Percentiles rank a stretch among this genome's conserved stretches.
These are phyloP conservation scores for Picochlorum sp. DNA, from an alignment of 139 green algal genomes.

Conservation along the genomic window DNA sequence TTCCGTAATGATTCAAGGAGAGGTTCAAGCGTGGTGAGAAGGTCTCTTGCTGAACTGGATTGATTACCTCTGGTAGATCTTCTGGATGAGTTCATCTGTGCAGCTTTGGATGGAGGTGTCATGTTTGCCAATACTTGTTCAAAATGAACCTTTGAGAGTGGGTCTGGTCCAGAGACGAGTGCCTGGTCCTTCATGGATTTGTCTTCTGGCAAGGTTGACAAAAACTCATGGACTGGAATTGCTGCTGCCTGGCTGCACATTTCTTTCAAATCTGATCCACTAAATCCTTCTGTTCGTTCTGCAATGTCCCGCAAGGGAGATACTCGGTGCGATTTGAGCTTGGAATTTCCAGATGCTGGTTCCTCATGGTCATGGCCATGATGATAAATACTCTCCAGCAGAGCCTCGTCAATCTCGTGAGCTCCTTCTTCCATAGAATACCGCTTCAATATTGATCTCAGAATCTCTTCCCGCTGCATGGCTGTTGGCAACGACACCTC, in stretches of 20 bases:
- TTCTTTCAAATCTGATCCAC: conserved; percentile 71
- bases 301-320: conserved; percentile 37
- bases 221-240: conserved; percentile 41
- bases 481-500: conserved; percentile 58
- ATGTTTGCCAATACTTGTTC: conserved; percentile 22
- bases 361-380: background rate
- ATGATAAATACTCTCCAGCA: background rate
- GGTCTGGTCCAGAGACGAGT: background rate
- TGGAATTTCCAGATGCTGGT: background rate
- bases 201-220: background rate
- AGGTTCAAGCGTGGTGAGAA: no score
- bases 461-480: conserved; percentile 51
- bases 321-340: background rate
- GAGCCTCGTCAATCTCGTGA: background rate
- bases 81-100: conserved; percentile 9
- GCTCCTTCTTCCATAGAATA: conserved; percentile 18
- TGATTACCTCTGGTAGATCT: no score
- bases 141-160: conserved; percentile 20
- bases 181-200: background rate
- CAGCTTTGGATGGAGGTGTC: conserved; percentile 21
- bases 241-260: conserved; percentile 56
- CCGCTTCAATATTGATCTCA: conserved; percentile 38
- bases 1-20: no score
- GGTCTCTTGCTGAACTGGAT: no score
- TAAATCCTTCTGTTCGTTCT: conserved; percentile 55